Evolutionary conservation across 441 rosid species (phyloP), one percentile per base, ranked within the genome.

Genomic region (Adansonia grandidieri): DNA sequence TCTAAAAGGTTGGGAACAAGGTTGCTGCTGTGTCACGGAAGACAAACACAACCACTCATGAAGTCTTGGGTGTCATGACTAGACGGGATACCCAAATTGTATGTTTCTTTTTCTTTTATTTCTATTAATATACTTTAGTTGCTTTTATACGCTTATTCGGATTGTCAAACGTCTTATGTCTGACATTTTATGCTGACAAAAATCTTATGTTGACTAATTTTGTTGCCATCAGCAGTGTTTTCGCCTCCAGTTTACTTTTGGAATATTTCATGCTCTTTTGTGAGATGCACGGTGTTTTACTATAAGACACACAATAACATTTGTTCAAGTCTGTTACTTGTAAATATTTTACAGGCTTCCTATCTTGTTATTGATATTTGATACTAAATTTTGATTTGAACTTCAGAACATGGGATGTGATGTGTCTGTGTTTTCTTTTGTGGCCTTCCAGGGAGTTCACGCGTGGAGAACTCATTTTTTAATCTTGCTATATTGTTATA

Each of bases 21-120:
- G 98, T 96, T 77, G 89, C 97, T 74, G 98, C 98, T 73, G 96
- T 94, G 79, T 96, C 99, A 4, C 87, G 98, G 82, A 96, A 96
- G 86, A 94, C 98, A 7, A 96, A 96, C 83, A 96, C 99, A 68
- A 96, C 98, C 8, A 91, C 89, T 45, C 97, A 96, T 85, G 99
- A 96, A 90, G 96, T 94, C 48, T 83, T 96, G 37, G 98, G 98
- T 80, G 97, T 92, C 54, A 88, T 91, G 95, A 96, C 98, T 4
- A 84, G 84, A 84, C 93, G 83, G 22, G 91, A 91, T 40, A 91
- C 96, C 64, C 98, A 96, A 89, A 87, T 93, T 5, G 99, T 93
- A 89, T 71, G 91, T 80, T 80, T 60, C 42, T 81, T 57, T 61
- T 4, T 80, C 11, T 15, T 51, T 78, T 69, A 54, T 14, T 60